A percentile compares a stretch with the other conserved stretches of the same genome.
Conservation (phyloP, 78 protist species). For the Dictyostelium intermedium region DNA sequence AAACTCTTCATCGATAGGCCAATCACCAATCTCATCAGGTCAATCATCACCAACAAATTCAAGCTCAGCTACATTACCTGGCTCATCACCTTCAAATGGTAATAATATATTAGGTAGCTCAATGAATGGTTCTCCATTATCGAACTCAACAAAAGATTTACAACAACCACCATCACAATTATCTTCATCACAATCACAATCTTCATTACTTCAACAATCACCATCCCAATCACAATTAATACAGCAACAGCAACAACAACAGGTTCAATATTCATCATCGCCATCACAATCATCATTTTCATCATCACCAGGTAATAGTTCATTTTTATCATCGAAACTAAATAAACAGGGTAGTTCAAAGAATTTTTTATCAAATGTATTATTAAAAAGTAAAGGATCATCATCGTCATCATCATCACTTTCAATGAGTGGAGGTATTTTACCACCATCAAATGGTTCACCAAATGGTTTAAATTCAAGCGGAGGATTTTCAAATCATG, state of each 20-base stretch:
- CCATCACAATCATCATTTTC: constrained; percentile 11
- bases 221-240: neutral
- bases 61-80: neutral
- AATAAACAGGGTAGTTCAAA: constrained; percentile 14
- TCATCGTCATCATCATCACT: neutral
- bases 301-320: neutral
- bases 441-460: neutral
- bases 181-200: neutral
- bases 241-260: neutral
- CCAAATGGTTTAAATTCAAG: constrained; percentile 10
- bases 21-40: neutral
- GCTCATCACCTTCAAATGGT: neutral
- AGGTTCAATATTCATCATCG: neutral
- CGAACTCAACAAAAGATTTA: neutral
- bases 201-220: neutral
- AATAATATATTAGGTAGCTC: neutral
- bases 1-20: neutral
- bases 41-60: constrained; percentile 22
- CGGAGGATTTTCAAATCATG: neutral
- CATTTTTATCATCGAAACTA: neutral
- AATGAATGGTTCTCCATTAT: constrained; percentile 1
- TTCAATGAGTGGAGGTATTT: constrained; percentile 41
- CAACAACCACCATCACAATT: neutral
- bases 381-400: constrained; percentile 26
- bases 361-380: constrained; percentile 48